phyloP scores from a whole-genome alignment of 2,329 filamentous ascomycete species.

The Hirsutella thompsonii region DNA sequence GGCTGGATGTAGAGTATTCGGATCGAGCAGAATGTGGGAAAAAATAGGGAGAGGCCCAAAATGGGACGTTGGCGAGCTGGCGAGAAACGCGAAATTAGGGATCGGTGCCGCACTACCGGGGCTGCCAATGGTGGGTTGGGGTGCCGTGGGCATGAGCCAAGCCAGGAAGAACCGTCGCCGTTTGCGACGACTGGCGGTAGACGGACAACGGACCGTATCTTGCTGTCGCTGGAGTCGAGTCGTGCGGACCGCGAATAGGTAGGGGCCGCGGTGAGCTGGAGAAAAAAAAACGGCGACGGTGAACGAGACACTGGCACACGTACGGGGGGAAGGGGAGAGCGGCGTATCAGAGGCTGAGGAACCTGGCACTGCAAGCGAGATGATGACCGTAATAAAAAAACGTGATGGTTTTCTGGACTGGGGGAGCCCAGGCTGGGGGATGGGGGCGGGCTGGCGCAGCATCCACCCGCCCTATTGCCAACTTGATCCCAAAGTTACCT shows the following conservation, averaged over 20 bases:
- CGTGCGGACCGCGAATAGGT: not conserved
- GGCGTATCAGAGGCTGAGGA: slow-evolving; percentile 32
- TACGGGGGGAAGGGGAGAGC: slow-evolving; percentile 10
- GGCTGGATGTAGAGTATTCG: not conserved
- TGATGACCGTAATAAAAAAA: slow-evolving; percentile 30
- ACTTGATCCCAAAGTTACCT: too few relatives aligned
- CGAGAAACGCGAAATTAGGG: slow-evolving; percentile 5
- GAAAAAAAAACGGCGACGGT: slow-evolving; percentile 5
- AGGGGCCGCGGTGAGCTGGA: slow-evolving; percentile 3
- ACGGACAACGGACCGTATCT: not conserved
- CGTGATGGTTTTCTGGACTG: slow-evolving; percentile 19
- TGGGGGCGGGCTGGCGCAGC: slow-evolving; percentile 17
- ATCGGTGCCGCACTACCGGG: not conserved
- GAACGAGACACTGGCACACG: slow-evolving; percentile 1
- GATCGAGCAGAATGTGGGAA: not conserved
- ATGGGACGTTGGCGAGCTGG: slow-evolving; percentile 1
- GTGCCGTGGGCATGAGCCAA: slow-evolving; percentile 2
- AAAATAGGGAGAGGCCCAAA: not conserved
- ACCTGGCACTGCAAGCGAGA: slow-evolving; percentile 37
- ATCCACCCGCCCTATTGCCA: not conserved
- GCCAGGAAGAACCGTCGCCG: slow-evolving; percentile 4
- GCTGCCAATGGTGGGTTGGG: slow-evolving; percentile 1
- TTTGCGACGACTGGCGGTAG: slow-evolving; percentile 1
- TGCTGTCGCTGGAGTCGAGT: slow-evolving; percentile 2
- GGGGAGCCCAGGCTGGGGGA: slow-evolving; percentile 9